Evolutionary conservation across 2,329 filamentous ascomycete species (phyloP).

Genomic region (Epichloe typhina): DNA sequence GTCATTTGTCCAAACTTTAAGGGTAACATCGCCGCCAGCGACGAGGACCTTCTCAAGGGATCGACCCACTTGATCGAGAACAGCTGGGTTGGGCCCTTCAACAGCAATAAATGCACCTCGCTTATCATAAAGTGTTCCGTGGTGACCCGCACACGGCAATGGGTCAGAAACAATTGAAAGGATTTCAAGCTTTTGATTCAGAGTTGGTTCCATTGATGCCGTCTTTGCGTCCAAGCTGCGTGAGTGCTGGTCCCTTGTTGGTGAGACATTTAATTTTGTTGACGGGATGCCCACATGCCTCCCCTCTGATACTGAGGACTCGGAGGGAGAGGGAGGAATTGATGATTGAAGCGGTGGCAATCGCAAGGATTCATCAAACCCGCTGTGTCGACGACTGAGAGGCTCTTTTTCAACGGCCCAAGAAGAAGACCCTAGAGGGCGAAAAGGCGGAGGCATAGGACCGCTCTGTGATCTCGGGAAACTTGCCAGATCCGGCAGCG

Average conservation of each 20-base stretch:
- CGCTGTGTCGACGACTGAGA: slow-evolving; percentile 27
- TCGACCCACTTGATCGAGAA: slow-evolving; percentile 43
- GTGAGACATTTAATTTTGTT: slow-evolving; percentile 12
- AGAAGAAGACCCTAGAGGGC: slow-evolving; percentile 21
- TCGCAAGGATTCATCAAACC: slow-evolving; percentile 40
- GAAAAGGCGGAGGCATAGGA: slow-evolving; percentile 42
- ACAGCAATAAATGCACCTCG: slow-evolving; percentile 75
- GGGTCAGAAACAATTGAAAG: slow-evolving; percentile 65
- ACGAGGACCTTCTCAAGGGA: slow-evolving; percentile 52
- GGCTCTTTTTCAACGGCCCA: slow-evolving; percentile 18
- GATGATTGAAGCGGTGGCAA: slow-evolving; percentile 40
- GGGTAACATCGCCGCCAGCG: slow-evolving; percentile 25
- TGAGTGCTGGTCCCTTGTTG: not conserved
- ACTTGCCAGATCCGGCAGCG: slow-evolving; percentile 17
- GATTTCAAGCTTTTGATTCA: slow-evolving; percentile 62
- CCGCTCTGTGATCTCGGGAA: slow-evolving; percentile 21
- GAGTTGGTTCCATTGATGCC: slow-evolving; percentile 40
- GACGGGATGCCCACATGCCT: slow-evolving; percentile 15
- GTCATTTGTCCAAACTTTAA: slow-evolving; percentile 32
- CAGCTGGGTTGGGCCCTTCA: slow-evolving; percentile 53
- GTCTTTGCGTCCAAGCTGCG: slow-evolving; percentile 20
- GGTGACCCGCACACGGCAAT: slow-evolving; percentile 28
- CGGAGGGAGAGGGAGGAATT: slow-evolving; percentile 18
- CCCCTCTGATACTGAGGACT: slow-evolving; percentile 13
- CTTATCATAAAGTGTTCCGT: slow-evolving; percentile 22